Evolutionary conservation across 2,329 filamentous ascomycete genomes (phyloP), one percentile per base, ranked within the genome.

Genomic region (Hypomyces rosellus): DNA sequence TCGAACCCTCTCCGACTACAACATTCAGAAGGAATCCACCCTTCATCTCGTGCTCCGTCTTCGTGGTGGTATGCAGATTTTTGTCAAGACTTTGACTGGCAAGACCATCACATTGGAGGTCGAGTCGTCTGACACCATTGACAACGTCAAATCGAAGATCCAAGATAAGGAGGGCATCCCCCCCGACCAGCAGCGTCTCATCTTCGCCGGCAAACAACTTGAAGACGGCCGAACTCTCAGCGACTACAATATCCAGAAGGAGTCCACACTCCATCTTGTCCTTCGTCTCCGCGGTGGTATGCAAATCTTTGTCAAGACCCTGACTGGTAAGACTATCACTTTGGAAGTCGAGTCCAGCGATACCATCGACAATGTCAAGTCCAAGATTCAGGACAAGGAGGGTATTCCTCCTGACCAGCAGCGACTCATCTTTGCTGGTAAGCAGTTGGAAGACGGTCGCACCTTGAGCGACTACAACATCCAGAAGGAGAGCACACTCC

Each of bases 311-410:
- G 85, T 89, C 61, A 89, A 89, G 78, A 89, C 86, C 4, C 70
- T 96, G 54, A 96, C 91, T 67, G 91, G 90, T 62, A 96, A 96
- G 80, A 96, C 91, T 41, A 96, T 96, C 64, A 96, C 90, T 2
- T 75, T 95, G 6, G 89, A 95, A 72, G 89, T 95, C 2, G 89
- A 95, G 69, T 90, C 86, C 0, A 87, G 81, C 2, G 90, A 96
- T 64, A 96, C 90, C 46, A 96, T 96, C 69, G 90, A 96, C 76
- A 96, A 96, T 57, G 91, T 96, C 44, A 96, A 96, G 83, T 84
- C 80, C 49, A 97, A 96, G 82, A 97, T 96, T 50, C 92, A 97
- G 72, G 92, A 97, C 66, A 96, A 97, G 82, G 91, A 97, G 73
- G 92, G 92, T 42, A 96, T 97, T 51, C 92, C 91, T 44, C 91